Conservation (phyloP, 768 basidiomycete species). For the Lactarius psammicola region DNA sequence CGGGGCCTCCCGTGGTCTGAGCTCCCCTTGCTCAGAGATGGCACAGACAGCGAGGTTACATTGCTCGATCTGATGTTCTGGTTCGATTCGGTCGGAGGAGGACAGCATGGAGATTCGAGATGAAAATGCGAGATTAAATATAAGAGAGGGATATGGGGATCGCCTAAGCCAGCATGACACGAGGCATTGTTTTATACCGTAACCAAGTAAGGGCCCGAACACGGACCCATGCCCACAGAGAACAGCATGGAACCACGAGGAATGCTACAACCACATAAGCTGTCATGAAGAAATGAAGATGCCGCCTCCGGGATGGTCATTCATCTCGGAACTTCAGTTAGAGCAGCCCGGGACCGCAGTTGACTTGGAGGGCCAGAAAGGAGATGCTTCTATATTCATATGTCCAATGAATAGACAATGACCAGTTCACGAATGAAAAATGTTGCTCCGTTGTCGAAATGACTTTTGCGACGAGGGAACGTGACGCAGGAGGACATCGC, state of each 20-base stretch:
- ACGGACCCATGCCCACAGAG: neutral
- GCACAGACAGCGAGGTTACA: slow-evolving; percentile 17
- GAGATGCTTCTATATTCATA: neutral
- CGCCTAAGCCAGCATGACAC: neutral
- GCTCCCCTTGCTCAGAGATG: slow-evolving; percentile 15
- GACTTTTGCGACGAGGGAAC: neutral
- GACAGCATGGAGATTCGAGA: neutral
- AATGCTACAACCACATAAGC: neutral
- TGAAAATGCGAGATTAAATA: neutral
- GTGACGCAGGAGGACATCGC: neutral
- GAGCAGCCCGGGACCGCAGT: neutral
- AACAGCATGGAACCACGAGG: slow-evolving; percentile 2
- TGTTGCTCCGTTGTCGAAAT: neutral
- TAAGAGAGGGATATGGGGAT: neutral
- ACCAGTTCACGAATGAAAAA: neutral
- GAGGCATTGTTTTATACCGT: neutral
- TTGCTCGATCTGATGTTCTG: slow-evolving; percentile 16
- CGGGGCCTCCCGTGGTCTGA: slow-evolving; percentile 8
- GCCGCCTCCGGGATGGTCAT: neutral
- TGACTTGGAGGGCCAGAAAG: neutral
- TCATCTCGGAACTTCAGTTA: neutral
- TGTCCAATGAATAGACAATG: neutral
- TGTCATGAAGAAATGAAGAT: neutral
- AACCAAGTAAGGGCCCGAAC: neutral
- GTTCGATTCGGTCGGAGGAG: neutral